These are phyloP conservation scores for Podospora bellae-mahoneyi DNA, from an alignment of 495 filamentous ascomycete genomes.

Conservation along the genomic window DNA sequence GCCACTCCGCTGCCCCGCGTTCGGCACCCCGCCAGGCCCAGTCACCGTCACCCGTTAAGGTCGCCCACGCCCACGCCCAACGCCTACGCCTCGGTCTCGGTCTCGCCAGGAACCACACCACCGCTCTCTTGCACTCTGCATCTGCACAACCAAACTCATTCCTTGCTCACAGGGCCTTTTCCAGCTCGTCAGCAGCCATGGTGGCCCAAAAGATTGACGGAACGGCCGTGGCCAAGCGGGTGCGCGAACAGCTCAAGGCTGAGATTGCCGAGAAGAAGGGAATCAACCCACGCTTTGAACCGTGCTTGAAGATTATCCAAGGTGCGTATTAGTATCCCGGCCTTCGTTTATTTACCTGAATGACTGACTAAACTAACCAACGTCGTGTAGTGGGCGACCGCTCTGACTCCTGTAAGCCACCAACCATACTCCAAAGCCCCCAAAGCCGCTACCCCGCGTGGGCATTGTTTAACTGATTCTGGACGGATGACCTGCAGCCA, in stretches of 20 bases:
- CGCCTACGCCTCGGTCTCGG: background rate
- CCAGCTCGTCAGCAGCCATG: slow-evolving; percentile 59
- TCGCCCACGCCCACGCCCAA: background rate
- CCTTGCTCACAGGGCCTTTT: slow-evolving; percentile 27
- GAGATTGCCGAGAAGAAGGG: slow-evolving; percentile 80
- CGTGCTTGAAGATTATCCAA: slow-evolving; percentile 88
- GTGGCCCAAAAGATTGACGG: slow-evolving; percentile 91
- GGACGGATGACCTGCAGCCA: slow-evolving; percentile 53
- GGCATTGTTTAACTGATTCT: slow-evolving; percentile 20
- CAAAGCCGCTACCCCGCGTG: slow-evolving; percentile 8
- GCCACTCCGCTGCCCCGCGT: slow-evolving; percentile 23
- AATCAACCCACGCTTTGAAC: slow-evolving; percentile 79
- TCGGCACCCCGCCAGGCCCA: slow-evolving; percentile 9
- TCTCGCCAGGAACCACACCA: slow-evolving; percentile 12
- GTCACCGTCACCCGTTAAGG: background rate
- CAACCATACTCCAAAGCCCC: slow-evolving; percentile 11
- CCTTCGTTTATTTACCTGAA: background rate
- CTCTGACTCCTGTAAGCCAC: slow-evolving; percentile 78
- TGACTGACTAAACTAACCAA: slow-evolving; percentile 20
- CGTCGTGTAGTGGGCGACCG: slow-evolving; percentile 68
- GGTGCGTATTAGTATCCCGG: slow-evolving; percentile 50
- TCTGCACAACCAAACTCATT: slow-evolving; percentile 3
- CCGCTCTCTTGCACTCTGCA: slow-evolving; percentile 16
- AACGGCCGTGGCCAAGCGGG: slow-evolving; percentile 85
- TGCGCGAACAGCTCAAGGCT: slow-evolving; percentile 70